Conservation (phyloP, 495 filamentous ascomycete species). For the Trichoderma orchidacearum region DNA sequence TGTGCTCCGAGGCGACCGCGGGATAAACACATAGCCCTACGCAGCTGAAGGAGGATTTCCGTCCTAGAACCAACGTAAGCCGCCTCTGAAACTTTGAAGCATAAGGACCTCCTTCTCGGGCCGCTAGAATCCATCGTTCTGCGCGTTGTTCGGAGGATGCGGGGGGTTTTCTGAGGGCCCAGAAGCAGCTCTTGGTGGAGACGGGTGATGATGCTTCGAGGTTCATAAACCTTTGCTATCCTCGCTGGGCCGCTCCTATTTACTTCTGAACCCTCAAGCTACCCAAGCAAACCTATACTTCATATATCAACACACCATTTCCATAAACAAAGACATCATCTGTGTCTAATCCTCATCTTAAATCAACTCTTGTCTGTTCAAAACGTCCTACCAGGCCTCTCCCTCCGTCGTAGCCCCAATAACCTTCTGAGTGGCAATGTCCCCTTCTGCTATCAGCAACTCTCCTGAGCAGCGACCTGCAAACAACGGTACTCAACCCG, state of each 20-base stretch:
- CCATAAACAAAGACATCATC: no score
- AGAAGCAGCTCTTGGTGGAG: not conserved
- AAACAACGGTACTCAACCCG: not conserved
- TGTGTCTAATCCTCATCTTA: no score
- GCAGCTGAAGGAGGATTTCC: not conserved
- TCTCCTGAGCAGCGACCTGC: slow-evolving; percentile 17
- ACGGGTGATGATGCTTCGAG: not conserved
- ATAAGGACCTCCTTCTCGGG: not conserved
- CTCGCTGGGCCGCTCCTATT: not conserved
- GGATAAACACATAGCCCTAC: not conserved
- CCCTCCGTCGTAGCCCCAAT: not conserved
- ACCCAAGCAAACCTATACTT: not conserved
- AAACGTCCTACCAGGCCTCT: not conserved
- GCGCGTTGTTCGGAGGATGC: not conserved
- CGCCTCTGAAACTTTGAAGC: not conserved
- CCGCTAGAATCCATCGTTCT: not conserved
- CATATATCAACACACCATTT: not conserved
- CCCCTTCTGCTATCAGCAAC: slow-evolving; percentile 55
- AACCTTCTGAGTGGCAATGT: slow-evolving; percentile 34
- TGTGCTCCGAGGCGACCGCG: not conserved
- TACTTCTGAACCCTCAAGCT: not conserved
- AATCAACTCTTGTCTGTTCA: no score
- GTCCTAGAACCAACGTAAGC: not conserved
- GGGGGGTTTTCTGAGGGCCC: not conserved
- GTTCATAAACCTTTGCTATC: not conserved